Percentiles rank a stretch among this genome's conserved stretches.
Conservation (phyloP, 805 yeast species). For the Candida vartiovaarae region DNA sequence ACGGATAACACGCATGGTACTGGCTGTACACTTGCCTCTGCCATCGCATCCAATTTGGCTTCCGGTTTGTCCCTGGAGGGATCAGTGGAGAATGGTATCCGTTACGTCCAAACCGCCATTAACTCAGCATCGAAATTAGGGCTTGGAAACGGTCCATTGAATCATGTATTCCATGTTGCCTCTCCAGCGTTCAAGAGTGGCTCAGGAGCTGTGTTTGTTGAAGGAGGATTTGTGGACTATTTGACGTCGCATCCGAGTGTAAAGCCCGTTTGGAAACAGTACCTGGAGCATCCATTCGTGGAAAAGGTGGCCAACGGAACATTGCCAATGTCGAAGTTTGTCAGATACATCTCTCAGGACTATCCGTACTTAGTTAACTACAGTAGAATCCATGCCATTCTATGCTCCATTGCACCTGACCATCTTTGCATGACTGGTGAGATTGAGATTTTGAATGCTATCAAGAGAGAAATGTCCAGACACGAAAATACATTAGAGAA, state of each 20-base stretch:
- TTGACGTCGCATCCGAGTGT: conserved; percentile 51
- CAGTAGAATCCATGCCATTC: conserved; percentile 55
- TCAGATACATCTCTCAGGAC: conserved; percentile 50
- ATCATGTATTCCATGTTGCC: conserved; percentile 45
- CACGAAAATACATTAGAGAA: conserved; percentile 46
- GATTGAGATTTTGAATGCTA: conserved; percentile 41
- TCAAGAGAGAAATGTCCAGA: conserved; percentile 47
- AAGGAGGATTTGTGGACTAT: conserved; percentile 36
- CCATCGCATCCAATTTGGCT: conserved; percentile 73
- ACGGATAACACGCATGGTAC: conserved; percentile 76
- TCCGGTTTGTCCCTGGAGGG: conserved; percentile 37
- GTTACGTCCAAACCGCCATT: conserved; percentile 63
- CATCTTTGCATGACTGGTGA: conserved; percentile 44
- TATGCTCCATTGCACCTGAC: conserved; percentile 56
- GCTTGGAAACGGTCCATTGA: conserved; percentile 65
- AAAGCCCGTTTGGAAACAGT: conserved; percentile 47
- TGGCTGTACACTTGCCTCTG: conserved; percentile 81
- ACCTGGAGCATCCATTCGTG: conserved; percentile 58
- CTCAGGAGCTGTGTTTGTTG: conserved; percentile 5
- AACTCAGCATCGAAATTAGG: conserved; percentile 38
- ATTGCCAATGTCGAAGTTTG: conserved; percentile 43
- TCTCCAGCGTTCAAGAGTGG: conserved; percentile 3
- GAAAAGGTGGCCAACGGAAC: conserved; percentile 42
- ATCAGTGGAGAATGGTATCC: conserved; percentile 51
- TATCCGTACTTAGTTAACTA: conserved; percentile 64